Base-by-base conservation (phyloP, 2,329 filamentous ascomycete species). In the Ceratocystis alfenasii region DNA sequence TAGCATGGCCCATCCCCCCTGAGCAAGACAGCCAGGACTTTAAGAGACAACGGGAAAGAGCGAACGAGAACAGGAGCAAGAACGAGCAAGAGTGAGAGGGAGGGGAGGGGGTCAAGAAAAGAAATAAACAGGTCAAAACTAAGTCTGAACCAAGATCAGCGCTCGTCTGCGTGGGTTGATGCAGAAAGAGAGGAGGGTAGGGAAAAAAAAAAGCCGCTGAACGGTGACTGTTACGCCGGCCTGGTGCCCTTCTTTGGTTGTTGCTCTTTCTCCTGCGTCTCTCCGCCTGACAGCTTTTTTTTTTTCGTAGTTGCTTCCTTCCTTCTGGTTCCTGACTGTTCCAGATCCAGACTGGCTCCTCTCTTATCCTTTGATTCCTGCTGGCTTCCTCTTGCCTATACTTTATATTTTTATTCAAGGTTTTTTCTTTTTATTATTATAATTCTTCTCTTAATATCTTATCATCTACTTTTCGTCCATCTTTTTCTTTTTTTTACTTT, bases 281-380 rank as follows among this genome's bases (percentile, higher is more conserved):
- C 50, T 55, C 22, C 12, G 25, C 53, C 53, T 6, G 53, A 57
- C 53, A 28, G 17, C 7, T 10, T 30, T 50, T 30, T 50, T 50
- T 50, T 50, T 50, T 55, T 10, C 20, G 4, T 25, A 57, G 53
- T 22, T 50, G 53, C 53, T 57, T 57, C 53, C 53, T 57, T 57
- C 53, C 53, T 57, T 28, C 53, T 57, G 53, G 53, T 30, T 57
- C 53, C 50, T 57, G 25, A 17, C 25, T 30, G 50, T 57, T 33
- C 50, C 53, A 57, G 25, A 57, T 57, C 53, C 22, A 30, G 22
- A 57, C 15, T n/a, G 25, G 50, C 15, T 7, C 50, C n/a, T 12
- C 45, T 46, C 46, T 48, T 48, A 48, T 48, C 46, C 46, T 48
- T 55, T 28, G 17, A 20, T 17, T 55, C 46, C 22, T 28, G 50